Percentiles rank a stretch among this genome's conserved stretches.
phyloP scores from a whole-genome alignment of 2,329 filamentous ascomycete species.

The Calonectria montana region DNA sequence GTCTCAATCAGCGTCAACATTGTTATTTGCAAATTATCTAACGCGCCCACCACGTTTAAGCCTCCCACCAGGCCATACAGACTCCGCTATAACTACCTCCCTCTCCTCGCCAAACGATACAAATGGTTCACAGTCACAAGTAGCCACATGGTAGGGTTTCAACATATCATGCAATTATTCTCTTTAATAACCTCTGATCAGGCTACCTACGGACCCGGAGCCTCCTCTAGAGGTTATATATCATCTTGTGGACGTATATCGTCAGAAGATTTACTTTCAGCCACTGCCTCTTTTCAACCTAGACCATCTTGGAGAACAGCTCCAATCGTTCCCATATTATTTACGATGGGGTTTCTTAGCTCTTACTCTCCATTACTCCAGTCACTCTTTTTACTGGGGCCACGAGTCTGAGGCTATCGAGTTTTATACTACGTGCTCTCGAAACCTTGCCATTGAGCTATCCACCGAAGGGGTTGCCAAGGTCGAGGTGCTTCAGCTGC shows the following conservation, averaged over 20 bases:
- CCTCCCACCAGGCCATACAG: neutral
- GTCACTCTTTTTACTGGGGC: slow-evolving; percentile 29
- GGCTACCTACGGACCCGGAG: slow-evolving; percentile 31
- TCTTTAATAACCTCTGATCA: neutral
- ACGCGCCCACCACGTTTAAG: neutral
- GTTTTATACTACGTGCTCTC: slow-evolving; percentile 30
- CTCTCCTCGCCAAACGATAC: neutral
- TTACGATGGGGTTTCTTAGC: slow-evolving; percentile 36
- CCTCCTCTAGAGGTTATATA: slow-evolving; percentile 14
- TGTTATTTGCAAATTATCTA: neutral
- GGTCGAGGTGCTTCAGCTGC: slow-evolving; percentile 30
- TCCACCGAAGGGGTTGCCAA: slow-evolving; percentile 23
- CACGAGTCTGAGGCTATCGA: slow-evolving; percentile 33
- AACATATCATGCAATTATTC: no score
- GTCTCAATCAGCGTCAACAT: no score
- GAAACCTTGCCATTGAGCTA: slow-evolving; percentile 33
- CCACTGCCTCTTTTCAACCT: slow-evolving; percentile 33
- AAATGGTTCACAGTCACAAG: neutral
- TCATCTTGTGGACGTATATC: slow-evolving; percentile 30
- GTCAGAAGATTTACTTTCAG: slow-evolving; percentile 34
- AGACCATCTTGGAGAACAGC: slow-evolving; percentile 16
- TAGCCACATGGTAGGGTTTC: neutral
- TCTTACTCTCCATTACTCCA: slow-evolving; percentile 25
- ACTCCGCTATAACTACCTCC: neutral
- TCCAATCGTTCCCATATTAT: slow-evolving; percentile 29